phyloP scores from a whole-genome alignment of 2,329 filamentous ascomycete genomes.

The Colletotrichum graminicola region DNA sequence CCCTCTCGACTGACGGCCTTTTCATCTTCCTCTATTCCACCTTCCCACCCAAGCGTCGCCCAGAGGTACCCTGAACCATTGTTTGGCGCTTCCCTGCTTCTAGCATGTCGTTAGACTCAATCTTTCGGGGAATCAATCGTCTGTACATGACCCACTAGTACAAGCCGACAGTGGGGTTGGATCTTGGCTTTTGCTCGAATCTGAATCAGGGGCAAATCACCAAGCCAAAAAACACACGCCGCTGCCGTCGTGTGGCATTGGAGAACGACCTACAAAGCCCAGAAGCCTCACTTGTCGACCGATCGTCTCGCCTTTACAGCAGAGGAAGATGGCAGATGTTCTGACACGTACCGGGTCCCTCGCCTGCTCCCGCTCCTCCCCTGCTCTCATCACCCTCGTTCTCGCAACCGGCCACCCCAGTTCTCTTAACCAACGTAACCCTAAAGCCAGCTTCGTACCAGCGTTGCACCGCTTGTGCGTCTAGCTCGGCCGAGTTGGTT shows the following conservation, averaged over 20 bases:
- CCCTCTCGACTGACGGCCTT: conserved; percentile 15
- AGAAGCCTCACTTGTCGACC: conserved; percentile 13
- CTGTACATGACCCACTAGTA: background rate
- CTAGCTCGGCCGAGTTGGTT: conserved; percentile 16
- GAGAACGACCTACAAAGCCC: conserved; percentile 2
- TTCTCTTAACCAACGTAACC: background rate
- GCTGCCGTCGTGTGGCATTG: conserved; percentile 2
- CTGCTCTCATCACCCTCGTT: background rate
- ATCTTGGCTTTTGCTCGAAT: background rate
- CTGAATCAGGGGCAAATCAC: conserved; percentile 21
- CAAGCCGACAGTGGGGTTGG: background rate
- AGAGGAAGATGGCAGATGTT: background rate
- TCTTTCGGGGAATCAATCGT: background rate
- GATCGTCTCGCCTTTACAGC: conserved; percentile 14
- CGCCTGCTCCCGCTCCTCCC: background rate
- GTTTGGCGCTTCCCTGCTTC: background rate
- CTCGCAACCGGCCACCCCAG: background rate
- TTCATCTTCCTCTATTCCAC: background rate
- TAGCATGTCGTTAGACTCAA: conserved; percentile 14
- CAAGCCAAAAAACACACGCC: conserved; percentile 18
- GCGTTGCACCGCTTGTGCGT: conserved; percentile 11
- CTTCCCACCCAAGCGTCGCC: background rate
- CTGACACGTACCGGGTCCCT: conserved; percentile 19
- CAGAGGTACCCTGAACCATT: conserved; percentile 3
- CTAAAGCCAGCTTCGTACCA: background rate